These are phyloP conservation scores for Rhynchospora pubera DNA, from an alignment of 176 grass and related monocot species.

Conservation along the genomic window DNA sequence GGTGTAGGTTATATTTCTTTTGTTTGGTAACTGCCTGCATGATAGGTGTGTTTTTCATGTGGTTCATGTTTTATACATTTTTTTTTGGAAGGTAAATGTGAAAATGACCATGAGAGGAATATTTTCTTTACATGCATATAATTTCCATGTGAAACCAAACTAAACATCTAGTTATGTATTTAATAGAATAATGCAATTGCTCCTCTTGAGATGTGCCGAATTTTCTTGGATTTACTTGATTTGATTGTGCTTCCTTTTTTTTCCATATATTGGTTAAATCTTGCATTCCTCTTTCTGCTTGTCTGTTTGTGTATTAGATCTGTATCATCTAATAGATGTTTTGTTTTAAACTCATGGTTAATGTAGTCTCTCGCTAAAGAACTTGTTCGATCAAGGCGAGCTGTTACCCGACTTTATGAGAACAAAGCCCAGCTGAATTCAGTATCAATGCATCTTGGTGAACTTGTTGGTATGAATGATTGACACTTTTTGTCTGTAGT, in stretches of 20 bases:
- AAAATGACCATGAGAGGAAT: not conserved
- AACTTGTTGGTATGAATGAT: conserved; percentile 53
- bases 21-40: not conserved
- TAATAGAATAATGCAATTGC: not conserved
- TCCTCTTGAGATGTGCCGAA: not conserved
- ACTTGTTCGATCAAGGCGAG: conserved; percentile 63
- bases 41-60: not conserved
- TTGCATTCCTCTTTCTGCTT: not conserved
- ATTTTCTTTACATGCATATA: not conserved
- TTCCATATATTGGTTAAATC: not conserved
- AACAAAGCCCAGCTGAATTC: conserved; percentile 89
- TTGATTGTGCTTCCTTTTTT: not conserved
- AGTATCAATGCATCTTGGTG: conserved; percentile 93
- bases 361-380: conserved; percentile 68
- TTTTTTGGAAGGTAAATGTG: not conserved
- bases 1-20: not conserved
- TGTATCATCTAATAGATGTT: not conserved
- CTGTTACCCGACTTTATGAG: conserved; percentile 90
- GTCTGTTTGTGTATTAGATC: not conserved
- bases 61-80: not conserved
- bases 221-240: not conserved
- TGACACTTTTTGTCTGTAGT: not conserved
- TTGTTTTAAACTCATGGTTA: not conserved
- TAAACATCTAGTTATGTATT: not conserved
- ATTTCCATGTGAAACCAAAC: not conserved